Percentiles rank a stretch among this genome's conserved stretches.
These are phyloP conservation scores for Priceomyces carsonii DNA, from an alignment of 805 yeast species.

Conservation along the genomic window DNA sequence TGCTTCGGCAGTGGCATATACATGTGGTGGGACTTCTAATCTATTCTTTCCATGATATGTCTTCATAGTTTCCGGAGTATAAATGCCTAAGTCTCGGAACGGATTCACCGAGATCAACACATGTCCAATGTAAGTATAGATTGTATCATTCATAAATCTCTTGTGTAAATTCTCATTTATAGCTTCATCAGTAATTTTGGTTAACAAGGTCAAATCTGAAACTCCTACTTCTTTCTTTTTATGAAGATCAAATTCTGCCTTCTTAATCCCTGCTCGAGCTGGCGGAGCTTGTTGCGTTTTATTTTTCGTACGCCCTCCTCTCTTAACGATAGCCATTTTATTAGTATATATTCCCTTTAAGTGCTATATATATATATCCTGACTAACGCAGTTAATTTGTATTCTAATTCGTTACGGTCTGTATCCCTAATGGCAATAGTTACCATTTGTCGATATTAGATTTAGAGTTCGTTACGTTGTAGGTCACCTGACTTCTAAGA, in stretches of 20 bases:
- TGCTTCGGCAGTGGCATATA: conserved; percentile 94
- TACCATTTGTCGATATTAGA: too few relatives aligned
- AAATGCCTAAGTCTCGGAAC: conserved; percentile 92
- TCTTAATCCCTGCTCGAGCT: conserved; percentile 61
- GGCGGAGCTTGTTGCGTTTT: conserved; percentile 54
- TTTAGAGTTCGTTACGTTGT: too few relatives aligned
- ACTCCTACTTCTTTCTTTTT: conserved; percentile 99
- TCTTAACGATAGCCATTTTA: conserved; percentile 75
- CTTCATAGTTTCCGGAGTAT: conserved; percentile 74
- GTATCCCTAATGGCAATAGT: too few relatives aligned
- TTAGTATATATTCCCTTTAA: too few relatives aligned
- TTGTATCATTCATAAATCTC: conserved; percentile 84
- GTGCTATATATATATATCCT: too few relatives aligned
- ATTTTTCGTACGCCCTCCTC: conserved; percentile 62
- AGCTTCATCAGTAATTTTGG: conserved; percentile 86
- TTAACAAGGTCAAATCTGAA: conserved; percentile 85
- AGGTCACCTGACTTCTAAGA: too few relatives aligned
- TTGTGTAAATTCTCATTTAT: conserved; percentile 90
- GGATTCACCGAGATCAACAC: conserved; percentile 96
- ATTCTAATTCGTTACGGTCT: too few relatives aligned
- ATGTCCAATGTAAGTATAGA: conserved; percentile 92
- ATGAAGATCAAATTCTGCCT: conserved; percentile 84
- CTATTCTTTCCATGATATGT: conserved; percentile 89
- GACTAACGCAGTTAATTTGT: too few relatives aligned
- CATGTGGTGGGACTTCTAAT: conserved; percentile 97